phyloP scores from a whole-genome alignment of 2,329 filamentous ascomycete genomes.

The Phialocephala sp. region DNA sequence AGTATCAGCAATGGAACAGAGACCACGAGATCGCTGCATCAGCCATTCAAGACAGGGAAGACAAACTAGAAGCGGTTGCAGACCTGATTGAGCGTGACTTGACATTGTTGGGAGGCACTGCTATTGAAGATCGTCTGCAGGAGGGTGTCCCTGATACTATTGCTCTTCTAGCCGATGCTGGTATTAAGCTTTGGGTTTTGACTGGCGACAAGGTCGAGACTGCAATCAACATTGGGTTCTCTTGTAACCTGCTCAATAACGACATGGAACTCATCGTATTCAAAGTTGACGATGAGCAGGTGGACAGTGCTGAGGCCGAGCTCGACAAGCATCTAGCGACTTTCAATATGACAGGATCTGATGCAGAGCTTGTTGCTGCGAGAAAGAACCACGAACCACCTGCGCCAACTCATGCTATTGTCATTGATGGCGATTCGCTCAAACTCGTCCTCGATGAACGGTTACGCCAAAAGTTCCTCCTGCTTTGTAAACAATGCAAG shows the following conservation, averaged over 20 bases:
- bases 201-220: constrained; percentile 99
- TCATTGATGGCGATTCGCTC: constrained; percentile 94
- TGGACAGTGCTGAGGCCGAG: constrained; percentile 66
- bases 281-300: constrained; percentile 78
- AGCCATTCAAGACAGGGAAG: constrained; percentile 84
- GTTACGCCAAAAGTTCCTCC: constrained; percentile 88
- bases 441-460: constrained; percentile 83
- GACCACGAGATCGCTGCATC: constrained; percentile 88
- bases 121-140: constrained; percentile 95
- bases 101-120: constrained; percentile 87
- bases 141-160: constrained; percentile 98
- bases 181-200: constrained; percentile 98
- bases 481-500: constrained; percentile 96
- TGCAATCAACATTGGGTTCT: constrained; percentile 99
- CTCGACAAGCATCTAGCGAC: constrained; percentile 74
- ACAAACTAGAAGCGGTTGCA: constrained; percentile 88
- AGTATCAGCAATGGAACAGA: constrained; percentile 84
- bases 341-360: constrained; percentile 83
- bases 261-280: constrained; percentile 96
- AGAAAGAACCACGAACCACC: constrained; percentile 86
- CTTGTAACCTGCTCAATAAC: constrained; percentile 95
- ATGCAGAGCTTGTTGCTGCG: constrained; percentile 82
- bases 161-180: constrained; percentile 84
- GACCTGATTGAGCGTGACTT: constrained; percentile 92
- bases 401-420: constrained; percentile 84